phyloP scores from a whole-genome alignment of 768 basidiomycete species.

The Amanita polypyramis region DNA sequence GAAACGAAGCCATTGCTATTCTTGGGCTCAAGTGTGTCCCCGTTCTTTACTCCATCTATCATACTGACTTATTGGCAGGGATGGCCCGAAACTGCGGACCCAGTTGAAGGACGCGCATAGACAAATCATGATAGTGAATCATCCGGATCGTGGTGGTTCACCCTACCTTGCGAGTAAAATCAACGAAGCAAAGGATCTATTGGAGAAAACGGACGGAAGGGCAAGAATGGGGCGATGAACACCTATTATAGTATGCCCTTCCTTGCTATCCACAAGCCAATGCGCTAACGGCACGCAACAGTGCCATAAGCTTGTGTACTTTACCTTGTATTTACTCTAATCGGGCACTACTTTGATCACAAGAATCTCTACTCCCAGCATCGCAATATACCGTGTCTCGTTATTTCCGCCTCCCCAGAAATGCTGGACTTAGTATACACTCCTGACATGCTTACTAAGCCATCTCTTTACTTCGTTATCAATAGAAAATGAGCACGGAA shows the following conservation, averaged over 20 bases:
- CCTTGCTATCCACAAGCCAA: neutral
- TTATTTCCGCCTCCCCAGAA: too few species aligned
- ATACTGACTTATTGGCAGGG: constrained; percentile 37
- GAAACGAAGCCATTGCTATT: constrained; percentile 84
- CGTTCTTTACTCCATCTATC: constrained; percentile 1
- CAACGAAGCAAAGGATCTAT: constrained; percentile 92
- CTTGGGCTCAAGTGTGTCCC: constrained; percentile 80
- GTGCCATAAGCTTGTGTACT: neutral
- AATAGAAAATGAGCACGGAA: constrained; percentile 26
- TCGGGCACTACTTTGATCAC: neutral
- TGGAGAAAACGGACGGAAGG: constrained; percentile 70
- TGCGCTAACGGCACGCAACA: neutral
- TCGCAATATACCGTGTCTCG: neutral
- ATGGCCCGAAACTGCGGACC: constrained; percentile 63
- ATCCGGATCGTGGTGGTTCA: constrained; percentile 97
- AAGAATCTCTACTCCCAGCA: neutral
- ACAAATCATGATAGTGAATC: constrained; percentile 95
- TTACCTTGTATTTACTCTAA: constrained; percentile 6
- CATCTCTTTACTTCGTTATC: constrained; percentile 7
- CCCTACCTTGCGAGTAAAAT: constrained; percentile 98
- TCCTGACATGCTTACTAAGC: constrained; percentile 20
- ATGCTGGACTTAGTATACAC: neutral
- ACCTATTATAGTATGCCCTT: constrained; percentile 14
- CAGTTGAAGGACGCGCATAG: constrained; percentile 93
- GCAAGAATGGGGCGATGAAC: constrained; percentile 10